Evolutionary conservation across 306 rosid species (phyloP).

Genomic region (Carpinus fangiana): DNA sequence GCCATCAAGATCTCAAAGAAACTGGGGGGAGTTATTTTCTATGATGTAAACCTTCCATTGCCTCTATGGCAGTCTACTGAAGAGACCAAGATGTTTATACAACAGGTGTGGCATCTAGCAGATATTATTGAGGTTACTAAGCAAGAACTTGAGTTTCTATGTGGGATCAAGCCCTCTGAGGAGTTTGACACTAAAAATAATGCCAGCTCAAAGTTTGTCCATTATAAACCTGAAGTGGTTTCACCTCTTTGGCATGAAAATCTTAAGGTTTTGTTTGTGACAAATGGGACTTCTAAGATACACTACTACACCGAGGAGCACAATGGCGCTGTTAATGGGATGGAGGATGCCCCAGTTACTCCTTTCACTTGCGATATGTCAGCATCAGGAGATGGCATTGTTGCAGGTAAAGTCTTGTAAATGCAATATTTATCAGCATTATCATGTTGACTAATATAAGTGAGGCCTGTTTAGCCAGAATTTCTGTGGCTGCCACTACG

Average conservation of each 20-base stretch:
- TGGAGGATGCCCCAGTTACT: constrained; percentile 86
- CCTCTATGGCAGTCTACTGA: constrained; percentile 85
- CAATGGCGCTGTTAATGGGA: constrained; percentile 73
- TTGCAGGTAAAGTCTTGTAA: constrained; percentile 67
- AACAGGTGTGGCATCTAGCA: constrained; percentile 80
- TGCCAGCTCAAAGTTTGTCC: constrained; percentile 73
- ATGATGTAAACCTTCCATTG: constrained; percentile 85
- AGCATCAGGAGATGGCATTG: constrained; percentile 92
- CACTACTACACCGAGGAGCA: constrained; percentile 81
- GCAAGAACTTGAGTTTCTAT: constrained; percentile 92
- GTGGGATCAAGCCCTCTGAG: constrained; percentile 75
- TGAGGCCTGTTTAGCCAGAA: constrained; percentile 8
- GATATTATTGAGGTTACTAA: constrained; percentile 92
- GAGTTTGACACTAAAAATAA: constrained; percentile 88
- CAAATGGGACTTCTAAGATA: constrained; percentile 95
- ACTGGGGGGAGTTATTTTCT: constrained; percentile 80
- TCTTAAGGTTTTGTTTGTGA: constrained; percentile 89
- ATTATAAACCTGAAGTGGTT: constrained; percentile 64
- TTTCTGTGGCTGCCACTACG: constrained; percentile 2
- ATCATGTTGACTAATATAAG: background rate
- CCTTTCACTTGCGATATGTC: constrained; percentile 86
- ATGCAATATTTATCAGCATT: background rate
- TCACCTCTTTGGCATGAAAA: constrained; percentile 77
- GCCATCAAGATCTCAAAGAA: constrained; percentile 77
- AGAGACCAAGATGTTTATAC: constrained; percentile 69